Evolutionary conservation across 176 grass and related monocot genomes (phyloP), one percentile per base, ranked within the genome.

Genomic region (Phyllostachys edulis): DNA sequence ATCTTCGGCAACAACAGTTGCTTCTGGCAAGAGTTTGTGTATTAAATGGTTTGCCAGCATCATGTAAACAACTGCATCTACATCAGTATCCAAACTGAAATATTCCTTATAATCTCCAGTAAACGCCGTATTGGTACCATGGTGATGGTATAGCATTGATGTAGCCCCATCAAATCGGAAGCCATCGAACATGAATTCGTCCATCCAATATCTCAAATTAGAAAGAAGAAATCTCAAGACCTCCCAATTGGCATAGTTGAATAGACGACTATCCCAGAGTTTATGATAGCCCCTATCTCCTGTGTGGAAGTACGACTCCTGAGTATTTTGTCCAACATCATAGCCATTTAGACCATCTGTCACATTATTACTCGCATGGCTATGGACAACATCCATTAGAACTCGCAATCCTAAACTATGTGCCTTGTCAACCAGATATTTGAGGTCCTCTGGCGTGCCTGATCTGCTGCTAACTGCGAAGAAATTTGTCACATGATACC

Each of bases 401-500:
- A 98, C 96, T 75, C 74, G 65, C 54, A 98, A 39, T 66, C 96
- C 96, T 74, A 98, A 91, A 75, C 84, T 86, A 75, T 98, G 96
- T 18, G 96, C 96, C 69, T 95, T 95, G 88, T 98, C 96, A 80
- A 98, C 88, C 81, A 98, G 83, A 88, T 95, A 98, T 80, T 95
- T 98, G 62, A 95, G 93, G 83, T 95, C 96, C 65, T 98, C 96
- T 64, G 96, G 96, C 57, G 96, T 93, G 20, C 96, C 96, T 70
- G 91, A 98, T 91, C 96, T 93, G 76, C 89, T 93, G 80, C 91
- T 95, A 63, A 90, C 87, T 66, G 96, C 96, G 37, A 98, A 98
- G 87, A 95, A 98, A 85, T 98, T 98, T 15, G 96, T 98, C 51
- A 98, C 96, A 70, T 98, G 96, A 86, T 98, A 98, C 32, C 96